These are phyloP conservation scores for Acidomyces sp. DNA, from an alignment of 495 filamentous ascomycete species.

Conservation along the genomic window DNA sequence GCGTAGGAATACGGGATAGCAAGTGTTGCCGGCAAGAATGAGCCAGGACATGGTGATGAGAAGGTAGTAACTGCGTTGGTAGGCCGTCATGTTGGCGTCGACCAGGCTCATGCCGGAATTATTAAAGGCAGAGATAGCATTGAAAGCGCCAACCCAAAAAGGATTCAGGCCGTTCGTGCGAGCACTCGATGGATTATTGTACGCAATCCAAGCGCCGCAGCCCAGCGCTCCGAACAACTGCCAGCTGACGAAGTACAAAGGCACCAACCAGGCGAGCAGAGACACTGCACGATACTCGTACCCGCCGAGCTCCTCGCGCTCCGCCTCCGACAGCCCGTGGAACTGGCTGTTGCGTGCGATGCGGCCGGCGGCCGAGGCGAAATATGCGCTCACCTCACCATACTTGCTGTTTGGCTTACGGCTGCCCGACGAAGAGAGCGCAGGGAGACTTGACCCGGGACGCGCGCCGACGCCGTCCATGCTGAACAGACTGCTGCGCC, in stretches of 20 bases:
- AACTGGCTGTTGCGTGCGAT: slow-evolving; percentile 64
- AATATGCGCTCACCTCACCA: slow-evolving; percentile 6
- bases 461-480: slow-evolving; percentile 44
- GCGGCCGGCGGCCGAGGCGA: slow-evolving; percentile 22
- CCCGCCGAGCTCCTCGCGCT: slow-evolving; percentile 62
- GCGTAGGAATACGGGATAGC: slow-evolving; percentile 63
- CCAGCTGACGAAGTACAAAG: slow-evolving; percentile 59
- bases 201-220: slow-evolving; percentile 57
- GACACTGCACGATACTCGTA: slow-evolving; percentile 67
- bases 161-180: slow-evolving; percentile 56
- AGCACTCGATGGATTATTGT: slow-evolving; percentile 43
- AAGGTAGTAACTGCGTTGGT: slow-evolving; percentile 52
- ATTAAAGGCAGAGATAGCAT: slow-evolving; percentile 66
- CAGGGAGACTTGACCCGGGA: slow-evolving; percentile 23
- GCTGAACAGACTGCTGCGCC: slow-evolving; percentile 34
- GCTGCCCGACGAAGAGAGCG: background rate
- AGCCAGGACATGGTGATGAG: slow-evolving; percentile 62
- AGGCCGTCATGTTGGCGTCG: slow-evolving; percentile 65
- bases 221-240: slow-evolving; percentile 59
- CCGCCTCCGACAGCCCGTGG: slow-evolving; percentile 48
- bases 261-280: slow-evolving; percentile 58
- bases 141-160: slow-evolving; percentile 60
- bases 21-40: slow-evolving; percentile 77
- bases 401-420: no score
- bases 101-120: slow-evolving; percentile 79